Conservation (phyloP, 2,329 filamentous ascomycete genomes). For the Neonectria coccinea region DNA sequence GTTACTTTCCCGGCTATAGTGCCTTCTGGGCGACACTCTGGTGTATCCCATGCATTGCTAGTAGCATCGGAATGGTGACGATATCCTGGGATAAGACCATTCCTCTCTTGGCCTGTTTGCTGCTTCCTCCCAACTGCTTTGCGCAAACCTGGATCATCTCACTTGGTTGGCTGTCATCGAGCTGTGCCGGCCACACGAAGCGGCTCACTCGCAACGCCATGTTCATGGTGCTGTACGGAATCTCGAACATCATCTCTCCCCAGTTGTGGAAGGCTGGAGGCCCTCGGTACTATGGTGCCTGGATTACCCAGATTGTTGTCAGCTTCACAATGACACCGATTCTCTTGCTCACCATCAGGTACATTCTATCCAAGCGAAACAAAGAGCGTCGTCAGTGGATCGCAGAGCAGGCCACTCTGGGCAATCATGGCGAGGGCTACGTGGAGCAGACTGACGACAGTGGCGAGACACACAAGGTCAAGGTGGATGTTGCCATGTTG, state of each 20-base stretch:
- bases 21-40: conserved; percentile 38
- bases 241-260: conserved; percentile 53
- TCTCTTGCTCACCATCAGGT: conserved; percentile 20
- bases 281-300: conserved; percentile 36
- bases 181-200: conserved; percentile 55
- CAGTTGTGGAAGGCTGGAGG: conserved; percentile 45
- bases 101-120: conserved; percentile 46
- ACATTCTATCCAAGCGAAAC: conserved; percentile 20
- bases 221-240: conserved; percentile 51
- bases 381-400: conserved; percentile 25
- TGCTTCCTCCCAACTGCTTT: conserved; percentile 31
- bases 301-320: conserved; percentile 36
- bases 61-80: conserved; percentile 42
- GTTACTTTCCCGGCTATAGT: conserved; percentile 32
- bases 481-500: conserved; percentile 37
- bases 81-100: conserved; percentile 31
- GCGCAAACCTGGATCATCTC: conserved; percentile 35
- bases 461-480: conserved; percentile 32
- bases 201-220: conserved; percentile 55
- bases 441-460: conserved; percentile 28
- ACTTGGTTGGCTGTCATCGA: conserved; percentile 35
- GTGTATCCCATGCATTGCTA: conserved; percentile 39
- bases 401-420: conserved; percentile 26
- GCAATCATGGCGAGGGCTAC: conserved; percentile 23
- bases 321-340: conserved; percentile 35